Evolutionary conservation across 192 early-diverging fungal species (phyloP).

Genomic region (Backusella tuberculispora): DNA sequence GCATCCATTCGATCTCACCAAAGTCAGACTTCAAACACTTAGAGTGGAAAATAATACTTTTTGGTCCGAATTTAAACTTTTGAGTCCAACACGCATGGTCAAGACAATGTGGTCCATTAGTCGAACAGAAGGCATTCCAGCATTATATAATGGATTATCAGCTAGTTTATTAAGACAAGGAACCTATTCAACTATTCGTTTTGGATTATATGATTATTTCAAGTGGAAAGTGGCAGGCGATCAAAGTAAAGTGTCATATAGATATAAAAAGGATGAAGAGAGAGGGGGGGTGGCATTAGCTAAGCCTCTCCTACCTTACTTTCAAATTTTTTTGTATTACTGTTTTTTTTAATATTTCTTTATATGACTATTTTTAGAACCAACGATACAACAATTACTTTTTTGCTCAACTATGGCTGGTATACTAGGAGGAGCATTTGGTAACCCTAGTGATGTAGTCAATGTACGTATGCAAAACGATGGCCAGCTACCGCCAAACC

Average conservation of each 20-base stretch:
- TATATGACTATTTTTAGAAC: slow-evolving; percentile 31
- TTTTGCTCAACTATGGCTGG: slow-evolving; percentile 52
- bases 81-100: slow-evolving; percentile 57
- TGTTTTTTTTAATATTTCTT: slow-evolving; percentile 2
- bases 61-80: slow-evolving; percentile 20
- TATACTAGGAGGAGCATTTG: slow-evolving; percentile 66
- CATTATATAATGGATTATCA: slow-evolving; percentile 71
- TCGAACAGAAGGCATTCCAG: slow-evolving; percentile 65
- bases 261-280: background rate
- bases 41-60: slow-evolving; percentile 33
- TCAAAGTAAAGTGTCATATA: slow-evolving; percentile 47
- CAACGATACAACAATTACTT: slow-evolving; percentile 42
- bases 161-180: slow-evolving; percentile 75
- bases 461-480: slow-evolving; percentile 85
- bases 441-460: slow-evolving; percentile 80
- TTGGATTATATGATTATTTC: slow-evolving; percentile 72
- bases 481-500: slow-evolving; percentile 62
- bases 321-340: background rate
- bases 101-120: slow-evolving; percentile 74
- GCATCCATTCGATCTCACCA: slow-evolving; percentile 86
- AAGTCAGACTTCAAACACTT: slow-evolving; percentile 77
- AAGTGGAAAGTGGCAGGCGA: slow-evolving; percentile 59
- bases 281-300: background rate
- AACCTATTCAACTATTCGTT: slow-evolving; percentile 84
- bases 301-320: slow-evolving; percentile 3